Evolutionary conservation across 805 yeast species (phyloP), one percentile per base, ranked within the genome.

Genomic region (Cyberlindnera lachancei): DNA sequence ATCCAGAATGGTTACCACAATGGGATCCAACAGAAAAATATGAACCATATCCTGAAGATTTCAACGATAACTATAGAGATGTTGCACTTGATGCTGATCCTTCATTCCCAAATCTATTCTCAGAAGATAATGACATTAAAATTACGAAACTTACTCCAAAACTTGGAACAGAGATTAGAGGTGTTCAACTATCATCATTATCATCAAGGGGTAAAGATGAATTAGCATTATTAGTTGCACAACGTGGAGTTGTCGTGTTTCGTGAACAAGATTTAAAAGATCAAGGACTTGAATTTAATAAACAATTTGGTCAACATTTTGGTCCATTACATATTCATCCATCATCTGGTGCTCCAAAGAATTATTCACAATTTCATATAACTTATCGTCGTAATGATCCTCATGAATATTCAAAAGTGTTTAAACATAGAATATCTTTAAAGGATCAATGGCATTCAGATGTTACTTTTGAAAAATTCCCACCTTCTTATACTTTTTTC

Each of bases 251-350:
- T 25, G 77, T 73, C 22, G 70, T 74, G 5, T 75, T 79, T 53
- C 66, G 79, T 48, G 67, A 73, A 38, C 85, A 79, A 55, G 85
- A 81, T 52, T 68, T 81, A 40, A 70, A 73, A 29, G 61, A 66
- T 11, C 56, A 67, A 36, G 73, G 79, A 6, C 71, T 75, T 4
- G 61, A 58, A 18, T 67, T 64, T 42, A 54, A 58, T 30, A 59
- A 54, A 25, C 63, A 78, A 24, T 76, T 64, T 56, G 84, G 81
- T 30, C 58, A 56, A 28, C 71, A 79, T 51, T 81, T 75, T 51
- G 88, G 90, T 21, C 75, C 76, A 22, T 64, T 75, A 38, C 87
- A 81, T 54, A 66, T 78, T 38, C 88, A 81, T 50, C 84, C 85
- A 29, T 75, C 83, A 10, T 73, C 82, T 9, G 86, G 87, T 15